phyloP scores from a whole-genome alignment of 1,284 basidiomycete genomes.

The Tausonia pullulans region DNA sequence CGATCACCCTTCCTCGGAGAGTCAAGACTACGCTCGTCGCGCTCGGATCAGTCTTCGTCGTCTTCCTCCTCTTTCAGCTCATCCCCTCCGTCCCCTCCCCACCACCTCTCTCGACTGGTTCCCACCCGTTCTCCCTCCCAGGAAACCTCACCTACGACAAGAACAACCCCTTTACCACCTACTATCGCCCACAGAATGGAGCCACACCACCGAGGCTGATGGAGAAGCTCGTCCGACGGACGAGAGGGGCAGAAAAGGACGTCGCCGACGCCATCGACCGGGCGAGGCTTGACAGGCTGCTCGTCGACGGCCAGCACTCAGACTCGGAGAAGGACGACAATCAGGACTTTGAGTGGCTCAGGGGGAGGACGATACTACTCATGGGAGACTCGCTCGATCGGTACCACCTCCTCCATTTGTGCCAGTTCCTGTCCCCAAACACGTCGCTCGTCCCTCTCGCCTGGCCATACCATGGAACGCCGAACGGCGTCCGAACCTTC shows the following conservation, averaged over 20 bases:
- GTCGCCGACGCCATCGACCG: neutral
- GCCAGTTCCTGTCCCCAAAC: slow-evolving; percentile 12
- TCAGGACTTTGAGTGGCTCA: slow-evolving; percentile 8
- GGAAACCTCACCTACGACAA: slow-evolving; percentile 6
- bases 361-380: slow-evolving; percentile 8
- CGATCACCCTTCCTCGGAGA: neutral
- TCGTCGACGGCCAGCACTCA: too few species aligned
- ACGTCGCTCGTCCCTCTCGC: slow-evolving; percentile 6
- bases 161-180: neutral
- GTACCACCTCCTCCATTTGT: slow-evolving; percentile 16
- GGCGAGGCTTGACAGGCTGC: neutral
- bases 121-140: neutral
- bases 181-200: neutral
- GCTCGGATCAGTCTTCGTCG: neutral
- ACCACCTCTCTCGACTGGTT: neutral
- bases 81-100: neutral
- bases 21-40: neutral
- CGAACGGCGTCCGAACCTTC: slow-evolving; percentile 8
- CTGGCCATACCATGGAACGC: slow-evolving; percentile 6
- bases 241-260: neutral
- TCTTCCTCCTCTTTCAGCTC: neutral
- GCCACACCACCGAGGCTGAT: neutral
- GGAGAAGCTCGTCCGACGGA: neutral
- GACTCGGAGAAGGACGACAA: neutral
- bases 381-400: slow-evolving; percentile 12